phyloP scores from a whole-genome alignment of 2,329 filamentous ascomycete genomes.

The Sarocladiaceae sp. region DNA sequence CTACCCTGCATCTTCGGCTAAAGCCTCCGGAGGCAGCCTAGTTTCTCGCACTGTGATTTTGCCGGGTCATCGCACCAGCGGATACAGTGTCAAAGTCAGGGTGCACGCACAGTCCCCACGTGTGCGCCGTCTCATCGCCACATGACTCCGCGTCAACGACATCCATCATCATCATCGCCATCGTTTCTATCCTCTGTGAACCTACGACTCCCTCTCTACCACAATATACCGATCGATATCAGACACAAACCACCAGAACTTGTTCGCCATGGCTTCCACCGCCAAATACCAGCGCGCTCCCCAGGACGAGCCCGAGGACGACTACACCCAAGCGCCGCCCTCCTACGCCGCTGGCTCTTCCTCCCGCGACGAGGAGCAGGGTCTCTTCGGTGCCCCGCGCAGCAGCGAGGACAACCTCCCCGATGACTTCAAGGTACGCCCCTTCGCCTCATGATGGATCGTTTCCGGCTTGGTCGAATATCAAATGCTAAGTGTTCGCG shows the following conservation, averaged over 20 bases:
- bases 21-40: conserved; percentile 8
- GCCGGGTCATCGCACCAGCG: neutral
- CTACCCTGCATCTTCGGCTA: conserved; percentile 7
- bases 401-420: conserved; percentile 85
- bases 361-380: conserved; percentile 45
- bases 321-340: conserved; percentile 75
- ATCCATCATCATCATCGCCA: conserved; percentile 11
- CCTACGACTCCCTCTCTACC: conserved; percentile 4
- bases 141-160: conserved; percentile 8
- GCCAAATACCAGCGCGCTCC: conserved; percentile 79
- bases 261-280: conserved; percentile 57
- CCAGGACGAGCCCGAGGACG: conserved; percentile 79
- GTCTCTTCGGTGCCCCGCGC: conserved; percentile 63
- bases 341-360: conserved; percentile 58
- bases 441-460: no score
- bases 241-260: neutral
- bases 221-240: neutral
- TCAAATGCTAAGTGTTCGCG: no score
- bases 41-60: neutral
- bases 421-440: conserved; percentile 84
- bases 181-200: neutral
- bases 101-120: conserved; percentile 3
- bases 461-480: no score
- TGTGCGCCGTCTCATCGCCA: conserved; percentile 8
- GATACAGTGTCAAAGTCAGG: neutral